A percentile compares a stretch with the other conserved stretches of the same genome.
These are phyloP conservation scores for Aspergillus heteromorphus DNA, from an alignment of 495 filamentous ascomycete species.

Conservation along the genomic window DNA sequence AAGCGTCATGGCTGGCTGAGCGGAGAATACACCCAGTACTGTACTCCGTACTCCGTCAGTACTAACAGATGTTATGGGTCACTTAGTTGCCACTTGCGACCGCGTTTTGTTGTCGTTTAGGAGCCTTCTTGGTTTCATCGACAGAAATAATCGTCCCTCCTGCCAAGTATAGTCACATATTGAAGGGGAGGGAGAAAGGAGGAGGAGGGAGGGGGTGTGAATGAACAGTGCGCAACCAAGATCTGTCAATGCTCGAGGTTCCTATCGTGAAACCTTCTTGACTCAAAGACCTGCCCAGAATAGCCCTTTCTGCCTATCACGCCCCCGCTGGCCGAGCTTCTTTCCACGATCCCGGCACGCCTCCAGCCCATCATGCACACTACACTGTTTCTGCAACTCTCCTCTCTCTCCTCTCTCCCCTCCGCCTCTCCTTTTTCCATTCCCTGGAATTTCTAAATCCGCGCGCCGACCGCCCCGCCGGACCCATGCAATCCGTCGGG, in stretches of 20 bases:
- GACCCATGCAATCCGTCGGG: slow-evolving; percentile 1
- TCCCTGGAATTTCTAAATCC: slow-evolving; percentile 17
- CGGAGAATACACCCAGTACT: not conserved
- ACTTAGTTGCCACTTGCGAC: no score
- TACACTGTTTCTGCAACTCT: slow-evolving; percentile 1
- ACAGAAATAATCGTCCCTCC: no score
- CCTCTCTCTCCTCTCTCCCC: slow-evolving; percentile 1
- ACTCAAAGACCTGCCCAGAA: not conserved
- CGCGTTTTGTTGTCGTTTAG: no score
- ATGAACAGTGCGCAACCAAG: slow-evolving; percentile 11
- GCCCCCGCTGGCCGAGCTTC: no score
- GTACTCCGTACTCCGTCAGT: no score
- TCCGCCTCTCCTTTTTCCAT: not conserved
- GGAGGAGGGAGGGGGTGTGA: not conserved
- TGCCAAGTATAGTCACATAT: no score
- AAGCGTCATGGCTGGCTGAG: slow-evolving; percentile 15
- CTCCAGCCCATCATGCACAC: not conserved
- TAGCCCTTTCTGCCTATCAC: slow-evolving; percentile 4
- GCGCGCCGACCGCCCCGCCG: slow-evolving; percentile 5
- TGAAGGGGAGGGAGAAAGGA: no score
- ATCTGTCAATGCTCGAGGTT: slow-evolving; percentile 11
- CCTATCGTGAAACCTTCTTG: slow-evolving; percentile 3
- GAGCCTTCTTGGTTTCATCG: no score
- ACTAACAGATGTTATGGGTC: no score
- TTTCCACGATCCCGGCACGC: slow-evolving; percentile 4